Conservation (phyloP, 2,329 filamentous ascomycete species). For the Botrytis pseudocinerea region DNA sequence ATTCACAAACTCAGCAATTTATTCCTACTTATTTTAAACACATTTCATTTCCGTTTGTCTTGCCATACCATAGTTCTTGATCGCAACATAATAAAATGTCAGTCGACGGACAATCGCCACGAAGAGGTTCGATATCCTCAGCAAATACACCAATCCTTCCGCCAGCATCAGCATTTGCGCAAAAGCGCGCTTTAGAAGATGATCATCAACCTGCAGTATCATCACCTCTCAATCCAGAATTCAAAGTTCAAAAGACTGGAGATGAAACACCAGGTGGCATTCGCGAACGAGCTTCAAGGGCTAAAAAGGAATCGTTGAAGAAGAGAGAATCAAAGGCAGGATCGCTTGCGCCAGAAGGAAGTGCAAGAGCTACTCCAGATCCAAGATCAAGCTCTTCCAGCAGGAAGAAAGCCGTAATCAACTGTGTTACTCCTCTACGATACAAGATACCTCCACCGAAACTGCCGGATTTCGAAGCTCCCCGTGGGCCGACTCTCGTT, state of each 20-base stretch:
- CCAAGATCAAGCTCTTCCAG: slow-evolving; percentile 45
- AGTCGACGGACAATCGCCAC: slow-evolving; percentile 20
- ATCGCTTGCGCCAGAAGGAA: slow-evolving; percentile 47
- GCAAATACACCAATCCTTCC: slow-evolving; percentile 44
- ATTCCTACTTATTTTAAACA: background rate
- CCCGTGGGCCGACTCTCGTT: slow-evolving; percentile 58
- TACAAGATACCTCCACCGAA: slow-evolving; percentile 67
- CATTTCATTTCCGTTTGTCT: background rate
- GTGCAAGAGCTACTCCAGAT: slow-evolving; percentile 58
- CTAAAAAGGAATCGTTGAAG: slow-evolving; percentile 67
- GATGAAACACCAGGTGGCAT: slow-evolving; percentile 36
- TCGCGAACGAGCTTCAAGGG: slow-evolving; percentile 45
- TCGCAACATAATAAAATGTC: slow-evolving; percentile 11
- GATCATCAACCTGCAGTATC: slow-evolving; percentile 69
- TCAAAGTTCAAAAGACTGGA: slow-evolving; percentile 47
- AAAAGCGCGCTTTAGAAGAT: slow-evolving; percentile 68
- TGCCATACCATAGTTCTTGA: background rate
- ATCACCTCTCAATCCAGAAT: slow-evolving; percentile 72
- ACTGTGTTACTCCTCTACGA: slow-evolving; percentile 52
- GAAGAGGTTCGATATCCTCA: slow-evolving; percentile 18
- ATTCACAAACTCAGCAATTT: slow-evolving; percentile 6
- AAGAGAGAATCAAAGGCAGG: slow-evolving; percentile 63
- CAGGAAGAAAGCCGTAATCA: slow-evolving; percentile 43
- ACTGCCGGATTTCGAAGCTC: slow-evolving; percentile 59
- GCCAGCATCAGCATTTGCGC: slow-evolving; percentile 51